Evolutionary conservation across 2,329 filamentous ascomycete species (phyloP), one percentile per base, ranked within the genome.

Genomic region (Coniella lustricola): DNA sequence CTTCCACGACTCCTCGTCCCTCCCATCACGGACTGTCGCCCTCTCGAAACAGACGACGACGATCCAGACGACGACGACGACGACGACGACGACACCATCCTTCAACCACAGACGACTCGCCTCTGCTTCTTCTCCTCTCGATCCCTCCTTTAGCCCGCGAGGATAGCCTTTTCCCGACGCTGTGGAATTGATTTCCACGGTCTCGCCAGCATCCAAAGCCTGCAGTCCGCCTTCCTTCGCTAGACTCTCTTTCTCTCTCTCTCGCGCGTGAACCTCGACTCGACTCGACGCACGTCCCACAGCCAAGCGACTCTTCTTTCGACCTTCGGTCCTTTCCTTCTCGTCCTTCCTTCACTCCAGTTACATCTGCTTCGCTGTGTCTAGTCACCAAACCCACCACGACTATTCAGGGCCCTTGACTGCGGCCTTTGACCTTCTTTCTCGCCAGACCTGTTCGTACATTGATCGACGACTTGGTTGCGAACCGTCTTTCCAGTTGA

Each of bases 121-220:
- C n/a, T 40, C 35, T 46, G 10, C n/a, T 34, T 39, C 35, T 46
- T 39, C 25, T 13, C n/a, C 25, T 33, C 20, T 29, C 31, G 37
- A 20, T 42, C 41, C 25, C 25, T 44, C 33, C 33, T 35, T 35
- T 35, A 4, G 7, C 16, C 16, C 5, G 14, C 25, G 12, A 29
- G 25, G 25, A 29, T 5, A 29, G 25, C 25, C 25, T 29, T 10
- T 29, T 10, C 25, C 10, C 10, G 25, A 29, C 25, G 5, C 20
- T 22, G 49, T 49, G 44, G 52, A 54, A 52, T 51, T 51, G 52
- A 46, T 34, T 51, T 54, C 52, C 40, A 41, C 44, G 36, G 25
- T 44, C 38, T 41, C 43, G 46, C 33, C 46, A 47, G 18, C 32
- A 16, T 8, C 8, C n/a, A 46, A n/a, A 22, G 37, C 43, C n/a